Evolutionary conservation across 176 grass and related monocot species (phyloP).

Genomic region (Rhynchospora pubera): DNA sequence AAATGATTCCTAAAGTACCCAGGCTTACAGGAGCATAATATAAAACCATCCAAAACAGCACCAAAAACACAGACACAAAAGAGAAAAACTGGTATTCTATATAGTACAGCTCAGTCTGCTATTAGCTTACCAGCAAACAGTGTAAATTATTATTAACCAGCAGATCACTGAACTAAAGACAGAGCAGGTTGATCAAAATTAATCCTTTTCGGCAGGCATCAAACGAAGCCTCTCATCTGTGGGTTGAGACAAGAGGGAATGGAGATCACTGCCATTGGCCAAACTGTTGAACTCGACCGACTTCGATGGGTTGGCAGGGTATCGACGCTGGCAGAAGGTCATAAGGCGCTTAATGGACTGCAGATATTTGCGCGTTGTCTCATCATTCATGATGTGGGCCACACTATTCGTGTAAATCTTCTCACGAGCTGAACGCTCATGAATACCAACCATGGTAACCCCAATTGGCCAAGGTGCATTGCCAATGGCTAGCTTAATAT

Average conservation of each 20-base stretch:
- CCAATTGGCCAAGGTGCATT: slow-evolving; percentile 95
- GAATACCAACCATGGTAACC: slow-evolving; percentile 95
- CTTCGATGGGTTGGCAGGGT: slow-evolving; percentile 68
- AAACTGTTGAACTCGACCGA: slow-evolving; percentile 93
- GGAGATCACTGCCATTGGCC: slow-evolving; percentile 85
- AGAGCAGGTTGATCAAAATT: not conserved
- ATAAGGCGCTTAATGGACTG: slow-evolving; percentile 87
- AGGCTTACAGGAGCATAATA: not conserved
- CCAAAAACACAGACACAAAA: not conserved
- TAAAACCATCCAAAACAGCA: not conserved
- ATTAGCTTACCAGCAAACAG: not conserved
- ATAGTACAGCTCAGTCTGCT: not conserved
- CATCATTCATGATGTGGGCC: slow-evolving; percentile 92
- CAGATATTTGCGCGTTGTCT: slow-evolving; percentile 87
- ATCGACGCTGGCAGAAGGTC: slow-evolving; percentile 71
- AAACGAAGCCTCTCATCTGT: slow-evolving; percentile 39
- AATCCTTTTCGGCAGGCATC: slow-evolving; percentile 51
- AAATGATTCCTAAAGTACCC: not conserved
- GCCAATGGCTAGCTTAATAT: slow-evolving; percentile 84
- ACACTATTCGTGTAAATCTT: slow-evolving; percentile 85
- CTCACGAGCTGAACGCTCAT: slow-evolving; percentile 78
- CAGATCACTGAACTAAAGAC: not conserved
- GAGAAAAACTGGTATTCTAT: not conserved
- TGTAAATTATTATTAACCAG: not conserved
- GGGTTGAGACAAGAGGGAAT: slow-evolving; percentile 56